Percentiles rank a stretch among this genome's conserved stretches.
Evolutionary conservation across 257 asterid species (phyloP).

Genomic region (Ligustrum vulgare): DNA sequence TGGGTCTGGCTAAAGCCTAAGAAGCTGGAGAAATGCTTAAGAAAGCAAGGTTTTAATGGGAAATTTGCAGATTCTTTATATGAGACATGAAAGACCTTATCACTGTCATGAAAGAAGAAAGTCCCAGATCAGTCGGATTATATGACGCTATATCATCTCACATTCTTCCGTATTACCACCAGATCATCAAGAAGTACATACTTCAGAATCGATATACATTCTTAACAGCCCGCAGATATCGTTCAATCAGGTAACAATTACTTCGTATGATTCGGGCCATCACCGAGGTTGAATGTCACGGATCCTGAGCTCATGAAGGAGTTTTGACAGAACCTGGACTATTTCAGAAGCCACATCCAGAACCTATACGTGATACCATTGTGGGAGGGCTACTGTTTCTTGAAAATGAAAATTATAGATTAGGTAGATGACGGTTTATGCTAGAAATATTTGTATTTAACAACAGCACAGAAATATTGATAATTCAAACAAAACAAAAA

Average conservation of each 20-base stretch:
- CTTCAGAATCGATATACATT: not conserved
- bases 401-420: constrained; percentile 40
- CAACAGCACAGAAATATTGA: too few relatives aligned
- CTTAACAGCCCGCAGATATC: not conserved
- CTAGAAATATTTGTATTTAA: too few relatives aligned
- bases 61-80: constrained; percentile 17
- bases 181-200: not conserved
- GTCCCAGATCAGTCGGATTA: constrained; percentile 20
- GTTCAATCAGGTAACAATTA: constrained; percentile 29
- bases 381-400: constrained; percentile 42
- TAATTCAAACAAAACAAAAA: too few relatives aligned
- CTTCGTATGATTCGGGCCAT: constrained; percentile 45
- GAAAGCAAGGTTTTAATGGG: constrained; percentile 27
- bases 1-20: constrained; percentile 24
- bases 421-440: too few relatives aligned
- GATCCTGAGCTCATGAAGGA: constrained; percentile 45
- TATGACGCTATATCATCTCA: constrained; percentile 37
- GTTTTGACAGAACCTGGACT: constrained; percentile 26
- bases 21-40: constrained; percentile 25
- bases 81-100: constrained; percentile 24
- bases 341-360: constrained; percentile 39
- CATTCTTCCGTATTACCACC: constrained; percentile 38
- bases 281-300: constrained; percentile 26
- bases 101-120: constrained; percentile 8
- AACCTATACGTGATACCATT: constrained; percentile 28